These are phyloP conservation scores for Solanum sejunctum DNA, from an alignment of 257 asterid genomes.

Conservation along the genomic window DNA sequence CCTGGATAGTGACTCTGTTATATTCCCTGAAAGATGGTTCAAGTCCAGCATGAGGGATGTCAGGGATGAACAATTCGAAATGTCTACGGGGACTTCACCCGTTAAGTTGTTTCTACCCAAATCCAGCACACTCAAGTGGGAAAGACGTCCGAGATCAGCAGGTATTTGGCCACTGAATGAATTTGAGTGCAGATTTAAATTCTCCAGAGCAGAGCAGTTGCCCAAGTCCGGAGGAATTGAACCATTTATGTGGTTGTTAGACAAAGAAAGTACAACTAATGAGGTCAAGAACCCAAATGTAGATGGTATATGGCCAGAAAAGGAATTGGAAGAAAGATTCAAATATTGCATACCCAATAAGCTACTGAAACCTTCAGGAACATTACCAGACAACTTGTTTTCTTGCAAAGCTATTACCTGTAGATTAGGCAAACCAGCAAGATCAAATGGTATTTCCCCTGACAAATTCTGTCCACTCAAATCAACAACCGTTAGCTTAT, in stretches of 20 bases:
- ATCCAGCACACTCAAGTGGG: conserved; percentile 40
- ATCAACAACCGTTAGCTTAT: conserved; percentile 40
- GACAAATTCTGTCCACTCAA: conserved; percentile 51
- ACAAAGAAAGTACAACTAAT: conserved; percentile 42
- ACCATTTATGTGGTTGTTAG: conserved; percentile 42
- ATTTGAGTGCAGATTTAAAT: conserved; percentile 38
- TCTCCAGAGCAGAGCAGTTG: conserved; percentile 44
- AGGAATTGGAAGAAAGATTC: conserved; percentile 52
- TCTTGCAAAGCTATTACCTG: conserved; percentile 65
- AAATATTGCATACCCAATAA: conserved; percentile 41
- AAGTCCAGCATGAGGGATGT: conserved; percentile 26
- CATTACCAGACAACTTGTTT: conserved; percentile 38
- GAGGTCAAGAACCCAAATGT: conserved; percentile 62
- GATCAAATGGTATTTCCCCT: conserved; percentile 46
- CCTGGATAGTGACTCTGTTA: conserved; percentile 19
- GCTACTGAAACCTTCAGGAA: conserved; percentile 68
- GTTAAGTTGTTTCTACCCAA: conserved; percentile 45
- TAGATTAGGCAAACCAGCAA: conserved; percentile 56
- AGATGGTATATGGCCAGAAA: conserved; percentile 46
- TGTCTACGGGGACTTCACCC: conserved; percentile 41
- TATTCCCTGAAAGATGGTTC: conserved; percentile 32
- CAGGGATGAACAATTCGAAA: conserved; percentile 43
- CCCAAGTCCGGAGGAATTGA: conserved; percentile 50
- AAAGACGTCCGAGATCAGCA: conserved; percentile 26
- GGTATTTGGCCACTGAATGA: conserved; percentile 44